These are phyloP conservation scores for Larix kaempferi DNA, from an alignment of 75 land plant genomes.

Conservation along the genomic window DNA sequence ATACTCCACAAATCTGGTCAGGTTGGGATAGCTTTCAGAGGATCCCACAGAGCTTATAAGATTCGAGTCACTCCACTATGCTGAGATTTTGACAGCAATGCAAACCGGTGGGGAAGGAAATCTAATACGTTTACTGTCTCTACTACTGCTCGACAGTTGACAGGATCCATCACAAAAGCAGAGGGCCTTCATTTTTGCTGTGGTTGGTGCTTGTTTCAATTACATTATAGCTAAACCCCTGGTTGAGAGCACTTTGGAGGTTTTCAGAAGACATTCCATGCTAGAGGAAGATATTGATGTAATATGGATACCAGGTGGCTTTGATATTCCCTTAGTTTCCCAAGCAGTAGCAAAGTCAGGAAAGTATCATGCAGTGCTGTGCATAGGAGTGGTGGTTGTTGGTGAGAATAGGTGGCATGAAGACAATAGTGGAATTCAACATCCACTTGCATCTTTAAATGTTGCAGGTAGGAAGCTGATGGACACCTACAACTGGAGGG, in stretches of 20 bases:
- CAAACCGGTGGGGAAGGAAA: too few species aligned
- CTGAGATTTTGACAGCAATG: too few species aligned
- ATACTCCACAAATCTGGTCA: too few species aligned
- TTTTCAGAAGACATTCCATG: conserved; percentile 71
- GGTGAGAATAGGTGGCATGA: too few species aligned
- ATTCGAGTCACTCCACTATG: too few species aligned
- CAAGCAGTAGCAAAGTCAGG: conserved; percentile 62
- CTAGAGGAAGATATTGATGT: conserved; percentile 83
- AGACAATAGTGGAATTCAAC: too few species aligned
- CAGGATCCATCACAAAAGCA: conserved; percentile 50
- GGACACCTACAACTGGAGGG: too few species aligned
- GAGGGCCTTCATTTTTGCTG: conserved; percentile 79
- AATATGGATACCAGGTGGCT: conserved; percentile 89
- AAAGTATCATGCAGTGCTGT: conserved; percentile 71
- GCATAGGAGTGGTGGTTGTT: conserved; percentile 89
- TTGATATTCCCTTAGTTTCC: conserved; percentile 91
- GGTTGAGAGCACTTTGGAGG: conserved; percentile 80
- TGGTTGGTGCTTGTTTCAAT: conserved; percentile 91
- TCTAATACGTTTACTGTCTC: not conserved
- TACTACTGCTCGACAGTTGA: conserved; percentile 45
- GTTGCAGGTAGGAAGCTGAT: too few species aligned
- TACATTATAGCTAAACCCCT: conserved; percentile 78
- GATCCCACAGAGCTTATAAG: too few species aligned
- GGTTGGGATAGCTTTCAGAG: too few species aligned
- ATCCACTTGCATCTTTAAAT: too few species aligned